Conservation (phyloP, 208 protist genomes). For the Wallacemonas sp. region DNA sequence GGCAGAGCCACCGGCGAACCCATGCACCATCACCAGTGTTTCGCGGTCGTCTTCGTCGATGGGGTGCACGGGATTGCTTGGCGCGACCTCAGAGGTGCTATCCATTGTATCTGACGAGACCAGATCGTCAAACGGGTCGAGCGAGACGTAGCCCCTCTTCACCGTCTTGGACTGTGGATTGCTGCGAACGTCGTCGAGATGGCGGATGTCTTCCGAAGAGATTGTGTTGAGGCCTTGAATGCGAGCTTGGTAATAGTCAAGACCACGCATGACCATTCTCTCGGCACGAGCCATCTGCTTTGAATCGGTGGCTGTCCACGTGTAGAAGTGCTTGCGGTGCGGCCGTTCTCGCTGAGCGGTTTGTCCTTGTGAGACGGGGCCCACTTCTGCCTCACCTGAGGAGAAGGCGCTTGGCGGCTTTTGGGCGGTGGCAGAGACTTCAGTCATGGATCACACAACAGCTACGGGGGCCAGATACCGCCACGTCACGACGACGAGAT, state of each 20-base stretch:
- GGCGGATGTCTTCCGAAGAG: slow-evolving; percentile 36
- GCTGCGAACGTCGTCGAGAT: slow-evolving; percentile 12
- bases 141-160: slow-evolving; percentile 8
- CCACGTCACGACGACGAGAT: too few relatives aligned
- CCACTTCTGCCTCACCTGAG: neutral
- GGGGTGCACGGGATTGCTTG: neutral
- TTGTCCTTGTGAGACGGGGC: neutral
- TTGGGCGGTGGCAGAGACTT: too few relatives aligned
- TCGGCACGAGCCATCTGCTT: slow-evolving; percentile 29
- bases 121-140: slow-evolving; percentile 3
- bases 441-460: too few relatives aligned
- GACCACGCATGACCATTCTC: slow-evolving; percentile 26
- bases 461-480: too few relatives aligned
- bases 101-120: neutral
- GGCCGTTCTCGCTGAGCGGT: slow-evolving; percentile 13
- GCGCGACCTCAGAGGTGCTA: neutral
- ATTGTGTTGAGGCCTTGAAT: slow-evolving; percentile 57
- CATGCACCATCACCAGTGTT: slow-evolving; percentile 54
- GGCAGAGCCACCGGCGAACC: slow-evolving; percentile 62
- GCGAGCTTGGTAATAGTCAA: slow-evolving; percentile 25
- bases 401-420: too few relatives aligned
- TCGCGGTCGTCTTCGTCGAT: slow-evolving; percentile 19
- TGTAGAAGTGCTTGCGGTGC: slow-evolving; percentile 34
- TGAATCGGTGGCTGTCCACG: slow-evolving; percentile 39
- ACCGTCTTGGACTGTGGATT: neutral